phyloP scores from a whole-genome alignment of 129 eudicot species.

The Centaurea solstitialis region DNA sequence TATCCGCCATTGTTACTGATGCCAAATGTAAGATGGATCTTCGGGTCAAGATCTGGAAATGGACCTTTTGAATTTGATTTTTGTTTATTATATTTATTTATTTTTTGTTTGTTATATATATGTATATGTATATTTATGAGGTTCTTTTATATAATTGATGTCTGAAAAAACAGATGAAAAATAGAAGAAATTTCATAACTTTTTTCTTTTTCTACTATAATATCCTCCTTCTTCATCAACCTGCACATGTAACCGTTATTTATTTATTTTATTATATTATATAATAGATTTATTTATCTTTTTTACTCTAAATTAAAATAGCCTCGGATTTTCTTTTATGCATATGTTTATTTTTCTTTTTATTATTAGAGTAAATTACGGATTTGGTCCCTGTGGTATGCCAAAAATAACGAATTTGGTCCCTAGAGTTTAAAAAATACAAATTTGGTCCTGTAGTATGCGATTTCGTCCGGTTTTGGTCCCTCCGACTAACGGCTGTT shows the following conservation, averaged over 20 bases:
- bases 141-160: constrained; percentile 16
- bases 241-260: constrained; percentile 29
- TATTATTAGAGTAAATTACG: too few relatives aligned
- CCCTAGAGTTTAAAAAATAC: too few relatives aligned
- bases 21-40: constrained; percentile 93
- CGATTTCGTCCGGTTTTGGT: too few relatives aligned
- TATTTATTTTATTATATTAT: not conserved
- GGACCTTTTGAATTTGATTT: constrained; percentile 52
- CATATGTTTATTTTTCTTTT: too few relatives aligned
- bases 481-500: too few relatives aligned
- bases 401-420: too few relatives aligned
- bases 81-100: not conserved
- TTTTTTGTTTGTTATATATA: not conserved
- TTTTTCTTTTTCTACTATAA: not conserved
- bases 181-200: not conserved
- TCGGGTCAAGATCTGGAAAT: constrained; percentile 95
- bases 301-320: not conserved
- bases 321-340: not conserved
- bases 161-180: constrained; percentile 6
- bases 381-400: too few relatives aligned
- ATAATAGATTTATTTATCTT: not conserved
- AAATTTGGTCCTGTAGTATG: too few relatives aligned
- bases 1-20: constrained; percentile 49
- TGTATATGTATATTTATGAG: not conserved
- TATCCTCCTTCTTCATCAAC: constrained; percentile 6